Evolutionary conservation across 2,329 filamentous ascomycete genomes (phyloP), one percentile per base, ranked within the genome.

Genomic region (Monosporascus sp.): DNA sequence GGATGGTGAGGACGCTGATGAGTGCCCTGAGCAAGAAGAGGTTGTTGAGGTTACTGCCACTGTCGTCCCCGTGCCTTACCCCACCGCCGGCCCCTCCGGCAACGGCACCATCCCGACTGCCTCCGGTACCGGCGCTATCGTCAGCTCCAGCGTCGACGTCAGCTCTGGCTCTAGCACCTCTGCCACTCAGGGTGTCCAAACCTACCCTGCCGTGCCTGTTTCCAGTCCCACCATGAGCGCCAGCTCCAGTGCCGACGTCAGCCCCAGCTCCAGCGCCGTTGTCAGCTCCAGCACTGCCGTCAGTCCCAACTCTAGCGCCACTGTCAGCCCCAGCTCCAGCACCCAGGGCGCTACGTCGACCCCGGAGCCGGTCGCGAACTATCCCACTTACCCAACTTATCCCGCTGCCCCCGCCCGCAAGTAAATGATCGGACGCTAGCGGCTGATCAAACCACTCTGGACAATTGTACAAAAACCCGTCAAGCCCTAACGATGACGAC

Each of bases 51-150:
- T 61, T 44, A 67, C 62, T 31, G 61, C 62, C 31, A 63, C 61
- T 48, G 60, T 63, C 36, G 66, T 60, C 50, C 60, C 63, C 54
- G 63, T 74, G 55, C 75, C 75, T 58, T 75, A 69, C 69, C 75
- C 75, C 49, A 66, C 63, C 50, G 65, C 65, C 57, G 53, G 55
- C 50, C 31, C 9, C 11, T 14, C 31, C 11, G 61, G 56, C 59
- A 72, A 73, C 68, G 67, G 66, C 54, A 71, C 72, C 49, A 56
- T 55, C 53, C 57, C 69, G 47, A 56, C 63, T n/a, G 49, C 43
- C 56, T 69, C 69, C 49, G 64, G 60, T 37, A 64, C 69, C 49
- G 64, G 60, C 37, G 64, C 69, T 38, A 56, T 57, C 41, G 69
- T 72, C 54, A 31, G 69, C 71, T 51, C 72, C 71, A 57, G 68